Evolutionary conservation across 2,329 filamentous ascomycete species (phyloP), one percentile per base, ranked within the genome.

Genomic region (Chaetomiaceae sp.): DNA sequence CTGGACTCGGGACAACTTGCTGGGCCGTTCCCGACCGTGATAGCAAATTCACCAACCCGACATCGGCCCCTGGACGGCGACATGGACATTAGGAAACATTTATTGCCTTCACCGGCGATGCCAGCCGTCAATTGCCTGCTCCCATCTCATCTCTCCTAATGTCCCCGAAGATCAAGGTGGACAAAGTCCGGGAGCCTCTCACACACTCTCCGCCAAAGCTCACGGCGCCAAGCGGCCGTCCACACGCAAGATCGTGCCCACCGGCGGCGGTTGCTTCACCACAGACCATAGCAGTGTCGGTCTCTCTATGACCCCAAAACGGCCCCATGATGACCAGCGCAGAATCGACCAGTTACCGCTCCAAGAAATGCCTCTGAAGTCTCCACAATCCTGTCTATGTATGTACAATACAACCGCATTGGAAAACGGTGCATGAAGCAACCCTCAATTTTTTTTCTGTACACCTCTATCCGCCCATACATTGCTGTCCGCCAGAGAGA

Each of bases 371-470:
- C 16, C 30, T 29, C 30, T 33, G 2, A 13, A 11, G 2, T 7
- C 8, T 14, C 30, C 43, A 8, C 8, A 18, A n/a, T n/a, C 6
- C 8, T 27, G 23, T 40, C 40, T 23, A 45, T 40, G 16, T 51
- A 27, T 27, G 25, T 27, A 27, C 25, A 56, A 30, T 53, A 55
- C 53, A 51, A 46, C 9, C 32, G 16, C 40, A 8, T 14, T n/a
- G n/a, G n/a, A n/a, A 18, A 46, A 33, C 10, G 16, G 6, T 23
- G 30, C 25, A 37, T n/a, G 25, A n/a, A 18, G 14, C 25, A 21
- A 43, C 16, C 47, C 34, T 13, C 20, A 21, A 3, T 55, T 55
- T 58, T 55, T 55, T 58, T 56, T 56, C 34, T 53, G 34, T 56
- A 56, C 48, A 53, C 46, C n/a, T 21, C 25, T 58, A 56, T 54